Evolutionary conservation across 345 rosid species (phyloP).

Genomic region (Pugionium cornutum): DNA sequence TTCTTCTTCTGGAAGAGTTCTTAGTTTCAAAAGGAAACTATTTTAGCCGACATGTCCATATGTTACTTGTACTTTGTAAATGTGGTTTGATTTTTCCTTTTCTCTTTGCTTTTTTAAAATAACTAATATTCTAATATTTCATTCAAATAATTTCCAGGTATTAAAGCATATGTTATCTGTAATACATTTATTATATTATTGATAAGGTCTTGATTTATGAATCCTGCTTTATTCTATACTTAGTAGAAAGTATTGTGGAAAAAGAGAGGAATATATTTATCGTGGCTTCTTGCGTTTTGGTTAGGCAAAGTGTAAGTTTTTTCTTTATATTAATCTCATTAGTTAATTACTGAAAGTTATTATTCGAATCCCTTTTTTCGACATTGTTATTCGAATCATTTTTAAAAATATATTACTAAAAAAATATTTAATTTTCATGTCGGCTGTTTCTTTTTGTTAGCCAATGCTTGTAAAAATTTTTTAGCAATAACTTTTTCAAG

Average conservation of each 20-base stretch:
- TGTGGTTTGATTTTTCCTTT: neutral
- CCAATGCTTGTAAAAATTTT: neutral
- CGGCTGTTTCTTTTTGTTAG: slow-evolving; percentile 16
- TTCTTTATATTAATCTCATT: slow-evolving; percentile 15
- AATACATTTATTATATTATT: neutral
- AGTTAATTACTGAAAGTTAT: slow-evolving; percentile 10
- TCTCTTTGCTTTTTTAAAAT: neutral
- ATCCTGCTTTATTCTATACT: slow-evolving; percentile 27
- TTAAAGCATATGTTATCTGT: neutral
- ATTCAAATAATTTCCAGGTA: slow-evolving; percentile 1
- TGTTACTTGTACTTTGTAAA: neutral
- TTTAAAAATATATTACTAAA: neutral
- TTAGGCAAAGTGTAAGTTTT: slow-evolving; percentile 31
- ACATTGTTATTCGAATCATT: no score
- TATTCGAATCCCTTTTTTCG: neutral
- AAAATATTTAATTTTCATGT: neutral
- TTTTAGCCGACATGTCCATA: slow-evolving; percentile 19
- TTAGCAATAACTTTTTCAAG: neutral
- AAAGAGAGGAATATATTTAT: neutral
- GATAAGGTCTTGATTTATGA: slow-evolving; percentile 21
- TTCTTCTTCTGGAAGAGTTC: neutral
- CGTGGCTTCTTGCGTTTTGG: slow-evolving; percentile 38
- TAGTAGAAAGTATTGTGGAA: slow-evolving; percentile 15
- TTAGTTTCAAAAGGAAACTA: neutral
- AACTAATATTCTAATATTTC: neutral